Percentiles rank a stretch among this genome's conserved stretches.
These are phyloP conservation scores for Fusarium sp. DNA, from an alignment of 2,329 filamentous ascomycete genomes.

Conservation along the genomic window DNA sequence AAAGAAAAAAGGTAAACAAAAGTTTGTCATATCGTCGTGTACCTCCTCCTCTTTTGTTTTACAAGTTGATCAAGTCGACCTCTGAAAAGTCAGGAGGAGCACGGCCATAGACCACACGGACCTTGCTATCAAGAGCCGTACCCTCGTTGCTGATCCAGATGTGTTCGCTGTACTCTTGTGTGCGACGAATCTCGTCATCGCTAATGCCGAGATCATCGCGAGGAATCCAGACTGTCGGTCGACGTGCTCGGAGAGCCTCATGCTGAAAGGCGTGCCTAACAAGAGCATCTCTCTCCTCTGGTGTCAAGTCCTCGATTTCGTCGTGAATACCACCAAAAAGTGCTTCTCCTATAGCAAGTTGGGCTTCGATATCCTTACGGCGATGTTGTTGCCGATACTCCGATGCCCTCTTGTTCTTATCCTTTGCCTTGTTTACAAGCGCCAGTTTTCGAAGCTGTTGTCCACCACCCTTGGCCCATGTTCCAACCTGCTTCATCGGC, in stretches of 20 bases:
- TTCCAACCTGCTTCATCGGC: constrained; percentile 59
- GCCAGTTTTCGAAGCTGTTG: constrained; percentile 63
- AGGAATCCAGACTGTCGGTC: constrained; percentile 94
- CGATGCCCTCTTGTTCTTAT: constrained; percentile 55
- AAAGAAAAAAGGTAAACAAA: no score
- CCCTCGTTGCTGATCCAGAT: constrained; percentile 97
- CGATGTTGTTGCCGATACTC: constrained; percentile 64
- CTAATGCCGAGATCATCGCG: constrained; percentile 90
- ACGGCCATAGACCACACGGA: constrained; percentile 83
- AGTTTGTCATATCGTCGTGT: no score
- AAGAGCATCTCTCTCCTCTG: constrained; percentile 86
- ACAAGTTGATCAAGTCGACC: constrained; percentile 86
- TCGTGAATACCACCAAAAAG: constrained; percentile 90
- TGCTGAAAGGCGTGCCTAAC: constrained; percentile 93
- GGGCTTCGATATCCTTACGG: constrained; percentile 76
- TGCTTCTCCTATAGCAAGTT: constrained; percentile 80
- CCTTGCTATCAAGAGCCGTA: constrained; percentile 86
- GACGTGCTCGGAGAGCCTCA: constrained; percentile 82
- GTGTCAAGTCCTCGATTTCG: constrained; percentile 93
- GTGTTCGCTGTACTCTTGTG: constrained; percentile 78
- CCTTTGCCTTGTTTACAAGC: constrained; percentile 34
- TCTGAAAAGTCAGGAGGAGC: constrained; percentile 93
- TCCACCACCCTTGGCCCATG: constrained; percentile 59
- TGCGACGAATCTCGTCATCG: constrained; percentile 88
- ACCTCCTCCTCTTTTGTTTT: no score